Evolutionary conservation across 1,139 yeast genomes (phyloP).

Genomic region (Spathaspora sp.): DNA sequence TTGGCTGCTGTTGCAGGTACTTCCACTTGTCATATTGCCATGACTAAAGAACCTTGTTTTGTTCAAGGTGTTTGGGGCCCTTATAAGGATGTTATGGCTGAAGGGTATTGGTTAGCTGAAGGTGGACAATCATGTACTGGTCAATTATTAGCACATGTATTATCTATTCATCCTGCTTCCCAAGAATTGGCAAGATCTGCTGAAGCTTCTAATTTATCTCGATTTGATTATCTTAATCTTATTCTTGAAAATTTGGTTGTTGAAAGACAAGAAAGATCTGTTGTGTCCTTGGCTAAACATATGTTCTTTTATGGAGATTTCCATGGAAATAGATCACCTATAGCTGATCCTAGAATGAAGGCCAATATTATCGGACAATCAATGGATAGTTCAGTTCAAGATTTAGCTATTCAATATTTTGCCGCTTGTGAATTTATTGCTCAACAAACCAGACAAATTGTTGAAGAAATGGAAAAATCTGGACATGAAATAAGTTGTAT

Average conservation of each 20-base stretch:
- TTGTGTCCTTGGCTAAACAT: slow-evolving; percentile 79
- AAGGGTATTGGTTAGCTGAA: slow-evolving; percentile 94
- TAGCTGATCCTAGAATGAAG: slow-evolving; percentile 91
- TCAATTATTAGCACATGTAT: slow-evolving; percentile 86
- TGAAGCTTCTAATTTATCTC: slow-evolving; percentile 64
- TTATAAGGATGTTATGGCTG: slow-evolving; percentile 86
- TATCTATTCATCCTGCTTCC: slow-evolving; percentile 87
- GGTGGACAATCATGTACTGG: slow-evolving; percentile 99
- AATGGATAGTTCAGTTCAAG: slow-evolving; percentile 84
- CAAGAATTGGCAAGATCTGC: slow-evolving; percentile 64
- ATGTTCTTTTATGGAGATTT: slow-evolving; percentile 92
- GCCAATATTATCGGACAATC: slow-evolving; percentile 93
- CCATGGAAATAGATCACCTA: slow-evolving; percentile 95
- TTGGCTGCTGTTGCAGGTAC: slow-evolving; percentile 98
- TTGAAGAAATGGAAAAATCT: slow-evolving; percentile 74
- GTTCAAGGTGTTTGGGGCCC: slow-evolving; percentile 99
- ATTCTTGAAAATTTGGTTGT: slow-evolving; percentile 67
- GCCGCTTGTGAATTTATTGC: slow-evolving; percentile 98
- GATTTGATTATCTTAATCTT: slow-evolving; percentile 80
- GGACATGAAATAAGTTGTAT: slow-evolving; percentile 79
- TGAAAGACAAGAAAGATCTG: slow-evolving; percentile 59
- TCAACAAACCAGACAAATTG: slow-evolving; percentile 93
- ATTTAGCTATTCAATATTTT: slow-evolving; percentile 79
- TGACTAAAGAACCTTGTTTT: slow-evolving; percentile 82
- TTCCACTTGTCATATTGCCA: slow-evolving; percentile 91